A percentile compares a stretch with the other conserved stretches of the same genome.
phyloP scores from a whole-genome alignment of 805 yeast species.

The Pichia scutulata region DNA sequence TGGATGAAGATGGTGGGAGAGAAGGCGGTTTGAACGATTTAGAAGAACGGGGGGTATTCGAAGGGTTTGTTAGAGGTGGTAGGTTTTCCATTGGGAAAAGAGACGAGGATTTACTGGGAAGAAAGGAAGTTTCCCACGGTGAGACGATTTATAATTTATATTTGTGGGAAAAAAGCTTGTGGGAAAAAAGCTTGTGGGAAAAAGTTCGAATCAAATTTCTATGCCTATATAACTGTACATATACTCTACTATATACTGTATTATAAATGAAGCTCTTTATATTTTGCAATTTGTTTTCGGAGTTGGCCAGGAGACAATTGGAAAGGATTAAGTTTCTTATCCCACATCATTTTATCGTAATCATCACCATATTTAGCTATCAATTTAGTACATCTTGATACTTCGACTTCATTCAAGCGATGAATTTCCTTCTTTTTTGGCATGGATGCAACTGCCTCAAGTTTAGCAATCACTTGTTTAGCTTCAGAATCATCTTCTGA shows the following conservation, averaged over 20 bases:
- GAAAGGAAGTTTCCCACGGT: neutral
- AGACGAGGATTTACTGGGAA: neutral
- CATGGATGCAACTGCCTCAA: slow-evolving; percentile 52
- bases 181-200: neutral
- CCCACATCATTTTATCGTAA: slow-evolving; percentile 88
- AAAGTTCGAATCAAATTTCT: too few species aligned
- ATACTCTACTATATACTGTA: neutral
- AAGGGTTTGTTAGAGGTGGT: neutral
- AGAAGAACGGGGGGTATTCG: neutral
- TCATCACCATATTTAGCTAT: slow-evolving; percentile 81
- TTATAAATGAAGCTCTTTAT: neutral
- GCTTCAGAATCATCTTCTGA: slow-evolving; percentile 26
- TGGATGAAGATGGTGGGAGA: neutral
- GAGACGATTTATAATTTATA: too few species aligned
- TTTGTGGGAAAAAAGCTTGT: neutral
- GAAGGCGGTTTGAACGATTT: neutral
- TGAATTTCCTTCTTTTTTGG: slow-evolving; percentile 38
- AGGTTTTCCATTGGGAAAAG: neutral
- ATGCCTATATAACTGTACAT: neutral
- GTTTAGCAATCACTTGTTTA: slow-evolving; percentile 58
- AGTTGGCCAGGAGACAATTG: slow-evolving; percentile 86
- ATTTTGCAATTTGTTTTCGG: slow-evolving; percentile 55
- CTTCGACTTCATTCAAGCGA: slow-evolving; percentile 61
- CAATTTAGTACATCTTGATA: slow-evolving; percentile 57
- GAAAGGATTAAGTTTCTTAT: slow-evolving; percentile 69